Percentiles rank a stretch among this genome's conserved stretches.
These are phyloP conservation scores for Euphorbia neoarborescens DNA, from an alignment of 441 rosid species.

Conservation along the genomic window DNA sequence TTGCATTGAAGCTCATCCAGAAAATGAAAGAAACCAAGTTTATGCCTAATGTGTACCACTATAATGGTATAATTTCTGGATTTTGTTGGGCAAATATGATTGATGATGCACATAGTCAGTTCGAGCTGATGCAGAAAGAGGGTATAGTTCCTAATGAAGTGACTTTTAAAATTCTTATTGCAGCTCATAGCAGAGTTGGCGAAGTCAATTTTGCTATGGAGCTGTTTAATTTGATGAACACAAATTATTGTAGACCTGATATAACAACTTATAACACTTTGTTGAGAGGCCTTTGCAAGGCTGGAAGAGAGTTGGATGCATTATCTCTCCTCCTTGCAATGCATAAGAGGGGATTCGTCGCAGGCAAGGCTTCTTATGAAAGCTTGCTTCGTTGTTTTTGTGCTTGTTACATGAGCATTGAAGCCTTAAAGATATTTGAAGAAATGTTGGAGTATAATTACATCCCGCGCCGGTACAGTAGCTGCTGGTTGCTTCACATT, in stretches of 20 bases:
- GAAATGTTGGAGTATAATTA: constrained; percentile 38
- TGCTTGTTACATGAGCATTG: constrained; percentile 29
- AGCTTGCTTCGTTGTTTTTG: constrained; percentile 40
- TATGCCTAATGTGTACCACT: constrained; percentile 45
- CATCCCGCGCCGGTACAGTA: constrained; percentile 26
- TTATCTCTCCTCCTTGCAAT: constrained; percentile 33
- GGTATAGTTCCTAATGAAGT: constrained; percentile 53
- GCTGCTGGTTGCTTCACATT: constrained; percentile 35
- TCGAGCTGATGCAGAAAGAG: constrained; percentile 41
- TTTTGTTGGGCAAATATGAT: constrained; percentile 39
- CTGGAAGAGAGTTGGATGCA: constrained; percentile 41
- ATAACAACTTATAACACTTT: constrained; percentile 34
- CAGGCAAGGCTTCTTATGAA: constrained; percentile 35
- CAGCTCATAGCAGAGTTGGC: constrained; percentile 37
- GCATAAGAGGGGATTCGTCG: constrained; percentile 44
- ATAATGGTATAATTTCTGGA: constrained; percentile 39
- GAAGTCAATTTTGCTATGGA: constrained; percentile 44
- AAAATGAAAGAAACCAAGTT: neutral
- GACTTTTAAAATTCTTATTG: constrained; percentile 49
- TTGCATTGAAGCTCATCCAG: constrained; percentile 5
- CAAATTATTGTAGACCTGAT: constrained; percentile 34
- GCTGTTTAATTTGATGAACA: constrained; percentile 42
- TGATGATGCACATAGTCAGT: constrained; percentile 43
- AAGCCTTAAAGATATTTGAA: constrained; percentile 44
- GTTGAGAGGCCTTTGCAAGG: constrained; percentile 43